Conservation (phyloP, 2,329 filamentous ascomycete genomes). For the Neopestalotiopsis clavispora region DNA sequence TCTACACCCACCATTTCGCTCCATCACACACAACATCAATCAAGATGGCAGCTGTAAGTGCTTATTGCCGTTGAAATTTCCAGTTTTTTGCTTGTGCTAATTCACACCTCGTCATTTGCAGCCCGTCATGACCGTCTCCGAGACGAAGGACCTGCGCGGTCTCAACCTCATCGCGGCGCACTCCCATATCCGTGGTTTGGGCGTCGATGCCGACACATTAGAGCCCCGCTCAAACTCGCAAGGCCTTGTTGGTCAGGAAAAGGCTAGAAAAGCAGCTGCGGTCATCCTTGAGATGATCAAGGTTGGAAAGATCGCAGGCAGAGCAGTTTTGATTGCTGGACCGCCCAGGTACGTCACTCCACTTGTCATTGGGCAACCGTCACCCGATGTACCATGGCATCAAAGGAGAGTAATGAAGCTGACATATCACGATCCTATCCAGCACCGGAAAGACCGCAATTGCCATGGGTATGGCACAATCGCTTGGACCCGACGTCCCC, state of each 20-base stretch:
- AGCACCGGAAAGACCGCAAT: constrained; percentile 98
- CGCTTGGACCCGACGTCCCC: constrained; percentile 89
- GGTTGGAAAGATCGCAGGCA: constrained; percentile 96
- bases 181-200: constrained; percentile 95
- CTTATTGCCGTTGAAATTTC: not conserved
- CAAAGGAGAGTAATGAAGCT: not conserved
- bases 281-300: constrained; percentile 99
- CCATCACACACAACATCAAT: constrained; percentile 6
- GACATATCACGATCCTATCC: not conserved
- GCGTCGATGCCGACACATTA: constrained; percentile 88
- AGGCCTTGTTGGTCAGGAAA: constrained; percentile 93
- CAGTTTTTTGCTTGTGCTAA: too few relatives aligned
- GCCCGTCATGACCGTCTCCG: constrained; percentile 80
- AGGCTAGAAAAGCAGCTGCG: constrained; percentile 93
- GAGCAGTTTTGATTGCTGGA: constrained; percentile 92
- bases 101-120: constrained; percentile 31
- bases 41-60: constrained; percentile 58
- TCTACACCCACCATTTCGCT: not conserved
- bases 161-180: constrained; percentile 98
- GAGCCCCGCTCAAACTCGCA: constrained; percentile 86
- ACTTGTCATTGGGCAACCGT: not conserved
- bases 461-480: constrained; percentile 98
- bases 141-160: constrained; percentile 93
- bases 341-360: constrained; percentile 70
- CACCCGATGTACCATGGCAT: not conserved